phyloP scores from a whole-genome alignment of 2,329 filamentous ascomycete genomes.

The Calycina marina region DNA sequence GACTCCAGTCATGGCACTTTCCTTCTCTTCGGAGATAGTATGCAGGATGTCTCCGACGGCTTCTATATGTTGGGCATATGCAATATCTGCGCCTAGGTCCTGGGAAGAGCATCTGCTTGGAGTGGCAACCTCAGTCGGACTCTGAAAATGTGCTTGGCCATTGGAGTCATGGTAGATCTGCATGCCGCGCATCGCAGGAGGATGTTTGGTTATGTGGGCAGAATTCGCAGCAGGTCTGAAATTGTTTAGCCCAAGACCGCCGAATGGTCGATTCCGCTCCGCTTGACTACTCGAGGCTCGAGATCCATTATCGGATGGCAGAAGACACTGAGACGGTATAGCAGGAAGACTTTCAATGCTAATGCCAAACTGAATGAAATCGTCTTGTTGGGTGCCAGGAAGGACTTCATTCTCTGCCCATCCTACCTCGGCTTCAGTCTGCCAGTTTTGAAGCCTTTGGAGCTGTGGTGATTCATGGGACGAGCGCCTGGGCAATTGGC shows the following conservation, averaged over 20 bases:
- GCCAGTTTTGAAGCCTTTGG: too few species aligned
- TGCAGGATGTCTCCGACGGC: conserved; percentile 10
- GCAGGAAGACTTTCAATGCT: conserved; percentile 17
- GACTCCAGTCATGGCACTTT: conserved; percentile 3
- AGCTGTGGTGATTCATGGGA: too few species aligned
- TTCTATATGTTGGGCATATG: conserved; percentile 8
- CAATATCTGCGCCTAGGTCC: conserved; percentile 7
- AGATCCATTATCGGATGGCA: conserved; percentile 22
- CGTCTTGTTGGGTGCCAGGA: conserved; percentile 19
- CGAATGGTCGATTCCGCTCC: conserved; percentile 15
- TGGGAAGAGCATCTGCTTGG: conserved; percentile 14
- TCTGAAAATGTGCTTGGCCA: conserved; percentile 16
- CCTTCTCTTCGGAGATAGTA: conserved; percentile 9
- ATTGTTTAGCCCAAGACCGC: conserved; percentile 16
- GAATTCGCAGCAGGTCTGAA: too few species aligned
- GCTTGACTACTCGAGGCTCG: conserved; percentile 15
- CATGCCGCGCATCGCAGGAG: conserved; percentile 9
- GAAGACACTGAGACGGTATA: conserved; percentile 24
- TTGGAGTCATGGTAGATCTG: conserved; percentile 17
- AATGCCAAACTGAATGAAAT: conserved; percentile 14
- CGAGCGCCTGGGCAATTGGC: conserved; percentile 1
- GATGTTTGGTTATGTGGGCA: conserved; percentile 14
- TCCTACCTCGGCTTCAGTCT: conserved; percentile 1
- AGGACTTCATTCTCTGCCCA: conserved; percentile 6
- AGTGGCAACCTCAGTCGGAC: conserved; percentile 18